phyloP scores from a whole-genome alignment of 805 yeast genomes.

The Ogataea nonfermentans region DNA sequence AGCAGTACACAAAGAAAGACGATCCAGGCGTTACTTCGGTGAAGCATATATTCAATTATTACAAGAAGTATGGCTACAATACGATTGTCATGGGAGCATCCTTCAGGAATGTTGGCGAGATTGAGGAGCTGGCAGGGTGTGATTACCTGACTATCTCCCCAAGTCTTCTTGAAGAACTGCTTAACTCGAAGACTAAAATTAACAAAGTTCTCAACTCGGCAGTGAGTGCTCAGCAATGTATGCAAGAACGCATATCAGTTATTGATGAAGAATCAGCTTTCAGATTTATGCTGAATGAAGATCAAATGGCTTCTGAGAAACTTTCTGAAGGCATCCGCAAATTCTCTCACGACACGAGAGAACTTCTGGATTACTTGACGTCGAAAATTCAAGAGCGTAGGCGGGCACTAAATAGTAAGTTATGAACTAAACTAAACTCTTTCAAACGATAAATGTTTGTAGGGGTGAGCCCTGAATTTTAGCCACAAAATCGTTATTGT shows the following conservation, averaged over 20 bases:
- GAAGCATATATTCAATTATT: slow-evolving; percentile 86
- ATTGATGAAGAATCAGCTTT: slow-evolving; percentile 82
- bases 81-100: slow-evolving; percentile 99
- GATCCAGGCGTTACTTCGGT: slow-evolving; percentile 98
- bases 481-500: neutral
- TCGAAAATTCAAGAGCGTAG: slow-evolving; percentile 11
- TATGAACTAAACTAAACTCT: neutral
- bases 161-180: slow-evolving; percentile 78
- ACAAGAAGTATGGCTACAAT: slow-evolving; percentile 92
- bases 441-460: neutral
- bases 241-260: slow-evolving; percentile 67
- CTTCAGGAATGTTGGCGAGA: slow-evolving; percentile 94
- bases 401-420: slow-evolving; percentile 12
- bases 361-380: slow-evolving; percentile 14
- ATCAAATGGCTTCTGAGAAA: slow-evolving; percentile 98
- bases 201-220: slow-evolving; percentile 75
- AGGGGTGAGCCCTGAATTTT: too few relatives aligned
- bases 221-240: slow-evolving; percentile 48
- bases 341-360: slow-evolving; percentile 51
- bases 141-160: slow-evolving; percentile 96
- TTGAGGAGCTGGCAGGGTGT: slow-evolving; percentile 93
- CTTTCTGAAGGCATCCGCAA: slow-evolving; percentile 96
- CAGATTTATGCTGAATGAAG: slow-evolving; percentile 89
- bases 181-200: slow-evolving; percentile 68
- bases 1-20: slow-evolving; percentile 68